phyloP scores from a whole-genome alignment of 352 stramenopile species.

The Phytophthora pistaciae region DNA sequence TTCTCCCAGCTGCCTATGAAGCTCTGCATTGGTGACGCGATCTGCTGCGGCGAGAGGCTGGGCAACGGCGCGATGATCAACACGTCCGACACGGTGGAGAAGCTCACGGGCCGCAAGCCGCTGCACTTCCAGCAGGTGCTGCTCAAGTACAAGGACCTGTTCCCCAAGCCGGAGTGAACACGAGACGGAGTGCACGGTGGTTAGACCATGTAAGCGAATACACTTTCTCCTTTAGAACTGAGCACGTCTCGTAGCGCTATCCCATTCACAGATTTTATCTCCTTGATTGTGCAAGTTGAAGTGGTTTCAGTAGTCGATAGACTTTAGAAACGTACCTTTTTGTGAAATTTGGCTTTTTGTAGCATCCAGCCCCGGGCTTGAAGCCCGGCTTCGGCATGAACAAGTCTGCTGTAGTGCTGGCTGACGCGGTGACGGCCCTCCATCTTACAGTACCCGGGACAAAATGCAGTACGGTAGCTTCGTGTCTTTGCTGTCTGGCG shows the following conservation, averaged over 20 bases:
- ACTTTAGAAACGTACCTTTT: not conserved
- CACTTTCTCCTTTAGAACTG: too few relatives aligned
- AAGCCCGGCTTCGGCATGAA: too few relatives aligned
- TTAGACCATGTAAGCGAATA: too few relatives aligned
- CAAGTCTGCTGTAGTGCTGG: too few relatives aligned
- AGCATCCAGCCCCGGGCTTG: too few relatives aligned
- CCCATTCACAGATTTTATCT: too few relatives aligned
- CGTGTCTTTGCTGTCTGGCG: not conserved
- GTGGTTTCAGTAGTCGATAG: slow-evolving; percentile 1
- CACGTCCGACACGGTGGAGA: slow-evolving; percentile 26
- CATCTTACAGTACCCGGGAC: not conserved
- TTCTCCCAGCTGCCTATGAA: slow-evolving; percentile 43
- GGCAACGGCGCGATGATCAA: slow-evolving; percentile 30
- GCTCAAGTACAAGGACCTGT: slow-evolving; percentile 31
- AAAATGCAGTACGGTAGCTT: not conserved
- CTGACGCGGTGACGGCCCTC: too few relatives aligned
- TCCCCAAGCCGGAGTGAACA: slow-evolving; percentile 27
- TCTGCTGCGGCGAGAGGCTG: slow-evolving; percentile 35
- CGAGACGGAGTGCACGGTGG: too few relatives aligned
- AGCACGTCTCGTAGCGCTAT: too few relatives aligned
- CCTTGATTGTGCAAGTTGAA: not conserved
- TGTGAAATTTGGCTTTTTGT: not conserved
- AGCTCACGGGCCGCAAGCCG: slow-evolving; percentile 32
- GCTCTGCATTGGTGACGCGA: slow-evolving; percentile 32
- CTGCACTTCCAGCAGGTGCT: slow-evolving; percentile 13